A percentile compares a stretch with the other conserved stretches of the same genome.
Evolutionary conservation across 768 basidiomycete species (phyloP).

Genomic region (Tylopilus sp.): DNA sequence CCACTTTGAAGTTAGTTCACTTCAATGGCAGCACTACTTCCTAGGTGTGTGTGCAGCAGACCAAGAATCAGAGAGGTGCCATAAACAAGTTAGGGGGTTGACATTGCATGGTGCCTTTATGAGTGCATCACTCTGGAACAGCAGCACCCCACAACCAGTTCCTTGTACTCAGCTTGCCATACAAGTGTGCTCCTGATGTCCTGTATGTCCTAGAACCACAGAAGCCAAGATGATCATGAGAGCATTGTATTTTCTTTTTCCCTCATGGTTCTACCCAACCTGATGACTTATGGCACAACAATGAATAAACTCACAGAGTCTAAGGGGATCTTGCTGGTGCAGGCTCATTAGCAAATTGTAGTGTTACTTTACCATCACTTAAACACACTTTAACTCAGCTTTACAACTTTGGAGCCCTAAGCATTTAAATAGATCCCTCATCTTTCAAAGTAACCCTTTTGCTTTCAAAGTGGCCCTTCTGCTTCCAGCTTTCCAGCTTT

Average conservation of each 20-base stretch:
- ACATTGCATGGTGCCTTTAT: conserved; percentile 1
- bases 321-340: conserved; percentile 5
- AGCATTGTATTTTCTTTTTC: neutral
- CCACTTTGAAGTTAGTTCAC: no score
- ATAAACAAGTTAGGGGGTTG: conserved; percentile 15
- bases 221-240: neutral
- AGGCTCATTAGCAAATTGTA: no score
- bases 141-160: no score
- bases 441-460: no score
- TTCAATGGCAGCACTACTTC: no score
- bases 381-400: no score
- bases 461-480: no score
- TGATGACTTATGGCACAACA: neutral
- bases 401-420: no score
- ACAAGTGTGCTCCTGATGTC: neutral
- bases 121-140: neutral
- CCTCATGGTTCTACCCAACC: no score
- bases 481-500: no score
- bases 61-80: conserved; percentile 6
- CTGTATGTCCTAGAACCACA: conserved; percentile 4
- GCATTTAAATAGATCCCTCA: no score
- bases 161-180: neutral
- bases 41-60: neutral
- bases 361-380: no score
- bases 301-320: conserved; percentile 15